Base-by-base conservation (phyloP, 345 rosid species). In the Trapa bicornis region DNA sequence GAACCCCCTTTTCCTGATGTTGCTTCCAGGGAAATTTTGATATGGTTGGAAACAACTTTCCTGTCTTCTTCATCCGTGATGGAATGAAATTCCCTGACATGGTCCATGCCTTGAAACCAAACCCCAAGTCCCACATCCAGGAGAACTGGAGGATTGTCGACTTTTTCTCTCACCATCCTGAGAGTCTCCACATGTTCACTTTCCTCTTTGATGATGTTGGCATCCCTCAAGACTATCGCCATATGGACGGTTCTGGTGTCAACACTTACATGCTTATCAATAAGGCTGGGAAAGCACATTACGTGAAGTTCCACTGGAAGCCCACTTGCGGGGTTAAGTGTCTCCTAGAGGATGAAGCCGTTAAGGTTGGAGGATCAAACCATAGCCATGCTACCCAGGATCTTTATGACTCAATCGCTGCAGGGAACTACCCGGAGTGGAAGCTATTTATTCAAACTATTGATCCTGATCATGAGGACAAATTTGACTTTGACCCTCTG, bases 351-450 rank as follows among this genome's bases (percentile, higher is more conserved):
- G 96, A 91, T 11, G 97, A 91, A 76, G 99, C 99, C 56, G 64
- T 89, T 74, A 85, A 73, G 79, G 86, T 89, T 66, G 99, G 97
- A 78, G 99, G 97, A 65, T 15, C 99, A 57, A 94, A 91, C 75
- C 99, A 94, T 78, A 94, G 99, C 75, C 97, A 94, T 72, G 97
- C 99, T 1, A 94, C 99, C 67, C 86, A 89, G 76, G 97, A 94
- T 84, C 87, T 94, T 58, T 86, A 85, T 58, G 93, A 89, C 79
- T 94, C 99, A 5, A 91, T 94, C 43, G 88, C 91, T 29, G 93
- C 99, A 14, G 99, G 99, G 45, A 86, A 82, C 75, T 89, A 76
- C 75, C 99, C 99, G 3, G 93, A 94, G 75, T 94, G 99, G 97
- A 84, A 83, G 65, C 91, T 94, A 38, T 87, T 61, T 74, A 76